Evolutionary conservation across 495 filamentous ascomycete species (phyloP), one percentile per base, ranked within the genome.

Genomic region (Talaromyces proteolyticus): DNA sequence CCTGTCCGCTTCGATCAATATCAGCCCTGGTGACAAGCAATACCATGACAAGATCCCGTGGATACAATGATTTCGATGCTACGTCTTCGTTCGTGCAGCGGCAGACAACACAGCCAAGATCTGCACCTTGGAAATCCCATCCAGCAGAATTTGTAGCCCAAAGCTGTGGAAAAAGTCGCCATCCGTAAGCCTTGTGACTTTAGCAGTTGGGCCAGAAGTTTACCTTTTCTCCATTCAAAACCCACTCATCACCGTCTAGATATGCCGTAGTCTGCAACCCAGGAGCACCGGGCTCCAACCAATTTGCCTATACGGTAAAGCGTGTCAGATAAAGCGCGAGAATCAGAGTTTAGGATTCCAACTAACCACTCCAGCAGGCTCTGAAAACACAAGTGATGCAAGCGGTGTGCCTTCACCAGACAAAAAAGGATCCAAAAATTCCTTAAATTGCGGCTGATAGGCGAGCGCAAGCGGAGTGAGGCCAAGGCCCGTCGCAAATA

Each of bases 211-310:
- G 16, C 16, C 41, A n/a, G 3, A 47, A 36, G 21, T 43, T 1
- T 49, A 74, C 70, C 68, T 79, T 80, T 44, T 78, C 74, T n/a
- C 78, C 78, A 56, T 74, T 74, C 22, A 80, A 61, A 17, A 80
- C 58, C 73, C 73, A 79, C 37, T 77, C 68, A 24, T 77, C 68
- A 10, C 74, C 75, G 18, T 79, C 75, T n/a, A 56, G 55, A 17
- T 58, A 52, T 6, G 77, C 76, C 10, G 67, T 75, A 5, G 76
- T 79, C 22, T 67, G 54, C 23, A 81, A 59, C 0, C 78, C 75
- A 11, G 54, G 55, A 0, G 59, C 74, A 2, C 76, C 73, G 42
- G 66, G 71, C 52, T 80, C 75, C 24, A 78, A 52, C 49, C 60
- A 76, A 53, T 81, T 80, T 11, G 76, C 75, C 29, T 34, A 34